Percentiles rank a stretch among this genome's conserved stretches.
Evolutionary conservation across 306 rosid genomes (phyloP).

Genomic region (Alnus rubra): DNA sequence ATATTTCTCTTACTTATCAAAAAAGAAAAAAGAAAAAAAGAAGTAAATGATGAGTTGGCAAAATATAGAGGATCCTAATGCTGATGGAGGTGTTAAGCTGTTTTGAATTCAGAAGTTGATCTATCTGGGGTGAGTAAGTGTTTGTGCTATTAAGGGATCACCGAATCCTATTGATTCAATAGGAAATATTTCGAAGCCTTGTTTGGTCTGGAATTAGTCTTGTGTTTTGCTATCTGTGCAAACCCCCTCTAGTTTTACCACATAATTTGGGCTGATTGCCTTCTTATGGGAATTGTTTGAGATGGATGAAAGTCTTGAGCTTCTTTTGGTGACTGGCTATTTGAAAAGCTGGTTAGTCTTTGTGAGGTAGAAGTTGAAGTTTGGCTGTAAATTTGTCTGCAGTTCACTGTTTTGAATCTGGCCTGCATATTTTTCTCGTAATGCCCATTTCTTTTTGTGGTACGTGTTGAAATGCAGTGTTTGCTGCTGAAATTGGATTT

Average conservation of each 20-base stretch:
- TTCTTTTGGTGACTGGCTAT: neutral
- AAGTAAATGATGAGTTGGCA: neutral
- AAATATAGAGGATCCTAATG: neutral
- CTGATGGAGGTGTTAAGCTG: neutral
- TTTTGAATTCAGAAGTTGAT: neutral
- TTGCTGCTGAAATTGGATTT: constrained; percentile 34
- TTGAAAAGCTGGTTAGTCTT: neutral
- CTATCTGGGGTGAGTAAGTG: neutral
- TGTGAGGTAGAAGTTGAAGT: neutral
- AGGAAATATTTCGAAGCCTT: neutral
- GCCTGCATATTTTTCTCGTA: neutral
- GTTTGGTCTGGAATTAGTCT: neutral
- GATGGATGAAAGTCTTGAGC: neutral
- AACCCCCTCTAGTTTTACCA: neutral
- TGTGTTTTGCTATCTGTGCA: neutral
- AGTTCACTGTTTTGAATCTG: neutral
- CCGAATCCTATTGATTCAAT: neutral
- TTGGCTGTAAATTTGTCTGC: neutral
- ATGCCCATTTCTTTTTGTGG: neutral
- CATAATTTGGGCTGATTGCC: neutral
- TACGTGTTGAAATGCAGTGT: neutral
- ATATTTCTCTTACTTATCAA: too few relatives aligned
- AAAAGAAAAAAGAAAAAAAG: too few relatives aligned
- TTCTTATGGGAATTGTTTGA: neutral
- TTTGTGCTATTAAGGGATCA: neutral